Evolutionary conservation across 192 early-diverging fungal genomes (phyloP), one percentile per base, ranked within the genome.

Genomic region (Radiomyces spectabilis): DNA sequence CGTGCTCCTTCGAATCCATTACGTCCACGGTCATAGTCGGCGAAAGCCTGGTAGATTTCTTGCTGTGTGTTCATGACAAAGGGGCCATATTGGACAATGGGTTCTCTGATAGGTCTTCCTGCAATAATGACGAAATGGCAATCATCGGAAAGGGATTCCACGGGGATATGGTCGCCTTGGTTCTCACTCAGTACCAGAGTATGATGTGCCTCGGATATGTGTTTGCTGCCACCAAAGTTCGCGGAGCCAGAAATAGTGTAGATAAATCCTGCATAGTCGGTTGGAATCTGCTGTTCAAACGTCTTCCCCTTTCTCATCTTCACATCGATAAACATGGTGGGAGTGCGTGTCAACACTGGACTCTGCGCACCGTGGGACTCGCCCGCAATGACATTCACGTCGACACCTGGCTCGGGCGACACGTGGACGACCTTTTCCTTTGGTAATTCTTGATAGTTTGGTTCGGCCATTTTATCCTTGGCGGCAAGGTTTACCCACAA

Each of bases 311-410:
- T 68, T n/a, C n/a, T n/a, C 68, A 93, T 73, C 41, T 77, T 71
- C 29, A 92, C 70, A 55, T 95, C 87, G 18, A 92, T 69, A 59
- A 86, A 88, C 71, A 80, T 82, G 44, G 89, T 86, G 5, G 91
- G 93, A 0, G 84, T 89, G 29, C 81, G 71, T 1, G 93, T 92
- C 38, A 80, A 65, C 15, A 92, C 86, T 19, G 72, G 71, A 2
- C 84, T 85, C 41, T 78, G 68, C 9, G 82, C 72, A 26, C 79
- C 90, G 54, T 83, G 83, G 12, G 81, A 77, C 46, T 84, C 73
- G n/a, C 94, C 94, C 2, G 92, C 89, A 61, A 93, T 92, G 42
- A 97, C 89, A 54, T 88, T 90, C 68, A 92, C 82, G 13, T 60
- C 49, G 0, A 81, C 63, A 34, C 76, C 79, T 13, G 71, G 68